Evolutionary conservation across 2,329 filamentous ascomycete species (phyloP), one percentile per base, ranked within the genome.

Genomic region (Coniella vitis): DNA sequence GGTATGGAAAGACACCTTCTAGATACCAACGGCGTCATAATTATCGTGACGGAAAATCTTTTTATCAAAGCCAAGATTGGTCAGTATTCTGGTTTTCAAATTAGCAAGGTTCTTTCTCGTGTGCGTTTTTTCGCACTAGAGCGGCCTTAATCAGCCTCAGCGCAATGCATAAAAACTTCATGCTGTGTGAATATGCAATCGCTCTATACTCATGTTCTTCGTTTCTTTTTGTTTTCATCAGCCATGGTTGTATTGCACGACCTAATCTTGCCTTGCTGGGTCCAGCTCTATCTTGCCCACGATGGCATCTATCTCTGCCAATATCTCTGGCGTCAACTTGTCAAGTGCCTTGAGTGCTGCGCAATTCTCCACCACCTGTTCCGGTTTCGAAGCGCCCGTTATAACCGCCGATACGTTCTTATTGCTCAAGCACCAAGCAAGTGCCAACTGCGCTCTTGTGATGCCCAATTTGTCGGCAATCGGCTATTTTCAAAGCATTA

Each of bases 381-480:
- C 71, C 3, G 73, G 68, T 43, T 67, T 72, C 63, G 75, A 81
- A 4, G 80, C 79, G 7, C 79, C 79, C 1, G 76, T 79, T 56
- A 83, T 83, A 34, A 78, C 80, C n/a, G 73, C 76, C 61, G 76
- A 81, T 41, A 83, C 75, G 48, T 79, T 75, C 55, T 73, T 71
- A 59, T 84, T 84, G 61, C 72, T 76, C 41, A 84, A 66, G n/a
- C 80, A 76, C 80, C 81, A 84, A 1, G 78, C 79, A 45, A 83
- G 67, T 0, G 80, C 78, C 41, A 84, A 68, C 48, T 71, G 69
- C 58, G 69, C 71, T 67, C 72, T 65, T 62, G 77, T 80, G 53
- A 83, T 71, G 7, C 75, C 81, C 38, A 89, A 68, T 57, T 73
- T 75, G 47, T 86, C 74, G 2, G 86, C 84, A 55, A 90, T 74